Conservation (phyloP, 352 stramenopile species). For the Phytophthora fragariae region DNA sequence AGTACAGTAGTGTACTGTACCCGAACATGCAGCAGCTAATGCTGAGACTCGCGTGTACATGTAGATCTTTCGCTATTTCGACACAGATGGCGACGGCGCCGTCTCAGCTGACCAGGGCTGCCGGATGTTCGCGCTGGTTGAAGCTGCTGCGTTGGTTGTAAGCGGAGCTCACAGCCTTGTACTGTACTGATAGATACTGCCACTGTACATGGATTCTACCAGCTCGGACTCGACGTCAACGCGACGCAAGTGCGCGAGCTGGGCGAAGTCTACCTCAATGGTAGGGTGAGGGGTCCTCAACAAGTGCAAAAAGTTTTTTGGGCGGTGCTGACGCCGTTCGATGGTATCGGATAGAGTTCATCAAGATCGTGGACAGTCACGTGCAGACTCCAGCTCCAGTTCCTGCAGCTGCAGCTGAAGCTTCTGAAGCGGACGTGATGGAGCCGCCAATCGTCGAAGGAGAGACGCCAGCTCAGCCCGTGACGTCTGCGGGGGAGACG, state of each 20-base stretch:
- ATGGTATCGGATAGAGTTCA: slow-evolving; percentile 52
- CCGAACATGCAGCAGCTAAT: not conserved
- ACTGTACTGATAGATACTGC: not conserved
- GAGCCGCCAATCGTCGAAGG: not conserved
- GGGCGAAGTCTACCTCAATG: slow-evolving; percentile 69
- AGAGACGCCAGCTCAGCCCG: not conserved
- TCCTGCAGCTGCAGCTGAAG: slow-evolving; percentile 4
- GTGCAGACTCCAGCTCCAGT: slow-evolving; percentile 21
- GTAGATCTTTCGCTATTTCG: slow-evolving; percentile 82
- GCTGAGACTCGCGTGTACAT: slow-evolving; percentile 14
- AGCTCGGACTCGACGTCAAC: slow-evolving; percentile 72
- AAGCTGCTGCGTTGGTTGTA: not conserved
- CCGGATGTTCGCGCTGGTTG: slow-evolving; percentile 71
- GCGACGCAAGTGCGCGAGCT: slow-evolving; percentile 56
- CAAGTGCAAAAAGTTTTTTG: not conserved
- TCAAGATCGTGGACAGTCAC: slow-evolving; percentile 79
- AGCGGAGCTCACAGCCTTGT: not conserved
- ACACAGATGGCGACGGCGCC: slow-evolving; percentile 69
- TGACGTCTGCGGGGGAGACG: slow-evolving; percentile 23
- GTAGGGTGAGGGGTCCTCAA: slow-evolving; percentile 17
- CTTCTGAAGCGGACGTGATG: not conserved
- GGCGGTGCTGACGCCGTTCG: not conserved
- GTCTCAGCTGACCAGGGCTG: slow-evolving; percentile 65
- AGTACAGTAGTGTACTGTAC: too few species aligned
- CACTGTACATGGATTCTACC: not conserved